Evolutionary conservation across 192 early-diverging fungal genomes (phyloP).

Genomic region (Coemansia aciculifera): DNA sequence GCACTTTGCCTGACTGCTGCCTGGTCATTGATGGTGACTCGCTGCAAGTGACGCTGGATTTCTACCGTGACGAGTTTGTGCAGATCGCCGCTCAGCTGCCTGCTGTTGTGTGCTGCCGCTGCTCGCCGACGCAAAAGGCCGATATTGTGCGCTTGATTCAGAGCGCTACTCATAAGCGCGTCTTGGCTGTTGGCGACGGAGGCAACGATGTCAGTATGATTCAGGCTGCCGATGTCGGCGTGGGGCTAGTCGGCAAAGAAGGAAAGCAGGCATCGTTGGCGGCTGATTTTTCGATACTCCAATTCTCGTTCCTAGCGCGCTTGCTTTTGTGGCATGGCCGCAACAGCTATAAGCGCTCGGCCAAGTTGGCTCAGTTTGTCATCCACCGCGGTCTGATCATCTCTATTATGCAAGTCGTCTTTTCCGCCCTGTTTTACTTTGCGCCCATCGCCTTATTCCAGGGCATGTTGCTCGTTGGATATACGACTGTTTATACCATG

Average conservation of each 20-base stretch:
- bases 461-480: slow-evolving; percentile 83
- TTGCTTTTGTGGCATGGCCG: slow-evolving; percentile 94
- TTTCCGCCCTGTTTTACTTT: slow-evolving; percentile 94
- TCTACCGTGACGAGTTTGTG: slow-evolving; percentile 77
- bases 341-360: slow-evolving; percentile 91
- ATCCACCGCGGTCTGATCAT: slow-evolving; percentile 97
- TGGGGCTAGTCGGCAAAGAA: slow-evolving; percentile 96
- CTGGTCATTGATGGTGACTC: slow-evolving; percentile 94
- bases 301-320: slow-evolving; percentile 85
- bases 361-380: slow-evolving; percentile 93
- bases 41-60: slow-evolving; percentile 74
- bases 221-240: slow-evolving; percentile 92
- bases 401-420: slow-evolving; percentile 97
- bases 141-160: slow-evolving; percentile 84
- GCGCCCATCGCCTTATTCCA: slow-evolving; percentile 96
- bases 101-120: slow-evolving; percentile 90
- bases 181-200: slow-evolving; percentile 92
- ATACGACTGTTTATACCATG: slow-evolving; percentile 97
- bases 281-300: slow-evolving; percentile 88
- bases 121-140: slow-evolving; percentile 97
- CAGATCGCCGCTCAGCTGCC: slow-evolving; percentile 72
- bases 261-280: slow-evolving; percentile 92
- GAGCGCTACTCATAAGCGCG: slow-evolving; percentile 67
- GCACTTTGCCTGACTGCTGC: slow-evolving; percentile 71
- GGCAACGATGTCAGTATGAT: slow-evolving; percentile 99